Conservation (phyloP, 768 basidiomycete genomes). For the Pulveroboletus sp. region DNA sequence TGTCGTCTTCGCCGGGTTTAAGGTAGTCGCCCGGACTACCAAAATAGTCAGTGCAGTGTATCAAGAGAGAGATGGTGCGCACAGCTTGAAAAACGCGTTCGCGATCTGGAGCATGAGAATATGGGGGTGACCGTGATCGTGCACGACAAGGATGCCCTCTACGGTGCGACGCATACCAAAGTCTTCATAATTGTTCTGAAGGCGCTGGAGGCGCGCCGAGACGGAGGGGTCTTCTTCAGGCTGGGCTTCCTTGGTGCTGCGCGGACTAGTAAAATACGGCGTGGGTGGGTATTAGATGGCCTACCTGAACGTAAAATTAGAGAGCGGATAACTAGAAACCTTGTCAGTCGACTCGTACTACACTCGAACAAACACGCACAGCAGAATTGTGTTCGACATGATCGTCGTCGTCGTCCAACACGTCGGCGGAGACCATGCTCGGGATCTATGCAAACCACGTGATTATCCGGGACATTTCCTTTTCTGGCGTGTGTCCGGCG, state of each 20-base stretch:
- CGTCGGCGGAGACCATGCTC: constrained; percentile 8
- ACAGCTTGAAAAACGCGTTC: constrained; percentile 99
- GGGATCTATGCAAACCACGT: constrained; percentile 7
- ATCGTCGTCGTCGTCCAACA: constrained; percentile 19
- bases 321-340: constrained; percentile 66
- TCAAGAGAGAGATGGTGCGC: constrained; percentile 27
- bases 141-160: constrained; percentile 74
- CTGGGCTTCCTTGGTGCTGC: constrained; percentile 94
- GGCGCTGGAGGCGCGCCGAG: constrained; percentile 86
- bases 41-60: not conserved
- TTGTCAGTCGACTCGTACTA: not conserved
- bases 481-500: not conserved
- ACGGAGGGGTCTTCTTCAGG: constrained; percentile 98
- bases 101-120: constrained; percentile 98
- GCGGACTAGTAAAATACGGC: constrained; percentile 8
- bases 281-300: constrained; percentile 1
- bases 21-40: constrained; percentile 97
- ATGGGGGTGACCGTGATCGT: constrained; percentile 97
- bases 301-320: constrained; percentile 91
- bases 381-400: constrained; percentile 54
- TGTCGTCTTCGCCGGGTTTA: constrained; percentile 92
- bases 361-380: constrained; percentile 32
- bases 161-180: constrained; percentile 96
- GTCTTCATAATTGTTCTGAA: constrained; percentile 96
- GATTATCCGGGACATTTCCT: constrained; percentile 10